Percentiles rank a stretch among this genome's conserved stretches.
These are phyloP conservation scores for Daldinia loculata DNA, from an alignment of 495 filamentous ascomycete genomes.

Conservation along the genomic window DNA sequence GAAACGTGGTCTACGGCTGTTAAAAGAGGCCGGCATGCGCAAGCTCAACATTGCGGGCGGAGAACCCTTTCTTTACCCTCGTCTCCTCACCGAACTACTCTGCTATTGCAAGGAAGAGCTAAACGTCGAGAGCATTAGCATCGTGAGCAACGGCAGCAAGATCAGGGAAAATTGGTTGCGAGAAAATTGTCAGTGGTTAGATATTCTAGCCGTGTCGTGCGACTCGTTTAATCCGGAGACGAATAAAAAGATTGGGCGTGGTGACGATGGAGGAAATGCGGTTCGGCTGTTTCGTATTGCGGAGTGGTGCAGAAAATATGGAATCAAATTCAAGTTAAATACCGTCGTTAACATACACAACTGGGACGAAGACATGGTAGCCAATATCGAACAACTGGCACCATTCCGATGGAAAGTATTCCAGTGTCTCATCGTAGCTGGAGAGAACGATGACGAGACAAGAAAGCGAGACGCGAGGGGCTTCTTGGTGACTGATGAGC, in stretches of 20 bases:
- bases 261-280: slow-evolving; percentile 56
- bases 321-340: slow-evolving; percentile 68
- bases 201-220: slow-evolving; percentile 65
- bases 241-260: slow-evolving; percentile 63
- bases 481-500: slow-evolving; percentile 60
- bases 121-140: slow-evolving; percentile 60
- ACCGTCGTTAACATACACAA: slow-evolving; percentile 64
- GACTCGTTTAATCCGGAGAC: slow-evolving; percentile 65
- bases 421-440: slow-evolving; percentile 63
- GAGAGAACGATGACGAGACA: slow-evolving; percentile 61
- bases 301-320: slow-evolving; percentile 55
- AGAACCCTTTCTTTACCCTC: slow-evolving; percentile 66
- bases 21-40: slow-evolving; percentile 62
- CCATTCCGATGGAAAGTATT: slow-evolving; percentile 70
- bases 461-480: slow-evolving; percentile 54
- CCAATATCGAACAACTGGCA: slow-evolving; percentile 48
- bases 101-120: slow-evolving; percentile 62
- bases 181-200: slow-evolving; percentile 55
- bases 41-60: slow-evolving; percentile 70
- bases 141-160: slow-evolving; percentile 63
- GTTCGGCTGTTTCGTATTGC: slow-evolving; percentile 53
- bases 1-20: slow-evolving; percentile 57
- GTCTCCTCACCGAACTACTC: slow-evolving; percentile 56
- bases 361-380: slow-evolving; percentile 64
- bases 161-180: slow-evolving; percentile 56